Evolutionary conservation across 2,329 filamentous ascomycete species (phyloP).

Genomic region (Chrysosphaeria jannelii): DNA sequence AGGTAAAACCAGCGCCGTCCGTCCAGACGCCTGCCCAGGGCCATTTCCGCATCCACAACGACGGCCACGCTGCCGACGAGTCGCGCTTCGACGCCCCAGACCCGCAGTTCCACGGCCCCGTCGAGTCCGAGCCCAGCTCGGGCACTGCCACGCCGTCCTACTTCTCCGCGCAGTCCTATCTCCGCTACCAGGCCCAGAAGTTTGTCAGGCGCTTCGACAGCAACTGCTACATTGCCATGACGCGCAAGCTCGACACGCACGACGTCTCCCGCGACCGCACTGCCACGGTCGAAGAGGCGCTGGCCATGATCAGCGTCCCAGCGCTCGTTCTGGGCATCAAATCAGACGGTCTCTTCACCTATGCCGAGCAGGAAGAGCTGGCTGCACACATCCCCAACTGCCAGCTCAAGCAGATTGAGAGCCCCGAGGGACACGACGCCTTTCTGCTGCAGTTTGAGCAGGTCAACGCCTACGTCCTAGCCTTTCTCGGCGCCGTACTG

Average conservation of each 20-base stretch:
- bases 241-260: conserved; percentile 88
- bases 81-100: conserved; percentile 13
- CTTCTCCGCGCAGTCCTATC: conserved; percentile 91
- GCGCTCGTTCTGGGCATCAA: conserved; percentile 81
- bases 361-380: conserved; percentile 82
- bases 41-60: conserved; percentile 59
- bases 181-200: conserved; percentile 86
- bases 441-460: conserved; percentile 94
- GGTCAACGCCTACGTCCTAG: conserved; percentile 64
- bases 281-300: conserved; percentile 36
- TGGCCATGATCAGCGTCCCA: conserved; percentile 63
- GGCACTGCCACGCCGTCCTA: conserved; percentile 40
- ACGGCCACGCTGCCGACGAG: conserved; percentile 38
- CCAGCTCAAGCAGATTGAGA: conserved; percentile 62
- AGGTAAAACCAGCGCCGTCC: conserved; percentile 22
- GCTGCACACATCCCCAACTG: conserved; percentile 54
- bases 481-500: conserved; percentile 54
- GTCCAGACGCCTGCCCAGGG: conserved; percentile 25
- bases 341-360: conserved; percentile 85
- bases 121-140: conserved; percentile 14
- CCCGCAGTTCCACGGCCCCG: conserved; percentile 6
- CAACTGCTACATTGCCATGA: conserved; percentile 98
- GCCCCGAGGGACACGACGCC: conserved; percentile 82
- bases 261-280: conserved; percentile 61
- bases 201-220: conserved; percentile 94